These are phyloP conservation scores for Papilionanthe hybrid DNA, from an alignment of 116 monocot species.

Conservation along the genomic window DNA sequence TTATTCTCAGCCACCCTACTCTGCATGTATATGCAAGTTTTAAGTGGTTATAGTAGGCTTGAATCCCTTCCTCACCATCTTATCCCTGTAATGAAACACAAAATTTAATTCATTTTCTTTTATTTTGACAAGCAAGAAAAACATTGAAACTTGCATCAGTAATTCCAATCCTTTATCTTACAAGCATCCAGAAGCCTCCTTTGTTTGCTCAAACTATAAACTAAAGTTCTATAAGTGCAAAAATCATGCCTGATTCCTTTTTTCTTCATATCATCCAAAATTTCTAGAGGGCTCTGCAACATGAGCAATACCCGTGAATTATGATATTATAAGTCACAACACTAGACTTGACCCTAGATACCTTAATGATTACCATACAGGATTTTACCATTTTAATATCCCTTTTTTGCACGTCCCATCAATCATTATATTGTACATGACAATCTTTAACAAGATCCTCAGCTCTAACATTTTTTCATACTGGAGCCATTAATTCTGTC, in stretches of 20 bases:
- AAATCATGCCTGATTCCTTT: conserved; percentile 50
- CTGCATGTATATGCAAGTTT: conserved; percentile 53
- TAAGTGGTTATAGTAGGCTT: conserved; percentile 44
- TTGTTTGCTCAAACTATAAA: conserved; percentile 46
- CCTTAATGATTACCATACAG: conserved; percentile 61
- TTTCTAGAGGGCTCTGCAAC: conserved; percentile 33
- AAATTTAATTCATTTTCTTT: conserved; percentile 29
- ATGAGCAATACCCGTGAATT: conserved; percentile 50
- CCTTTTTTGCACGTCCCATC: conserved; percentile 65
- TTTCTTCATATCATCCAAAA: conserved; percentile 40
- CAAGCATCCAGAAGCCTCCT: conserved; percentile 69
- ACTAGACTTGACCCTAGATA: conserved; percentile 39
- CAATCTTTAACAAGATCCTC: conserved; percentile 40
- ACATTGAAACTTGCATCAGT: conserved; percentile 49
- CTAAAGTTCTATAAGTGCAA: conserved; percentile 59
- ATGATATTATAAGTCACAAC: conserved; percentile 71
- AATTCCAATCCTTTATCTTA: conserved; percentile 21
- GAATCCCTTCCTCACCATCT: conserved; percentile 54
- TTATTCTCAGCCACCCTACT: conserved; percentile 50
- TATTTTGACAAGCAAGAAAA: conserved; percentile 14
- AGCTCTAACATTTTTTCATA: conserved; percentile 75
- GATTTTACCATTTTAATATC: conserved; percentile 57
- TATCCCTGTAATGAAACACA: conserved; percentile 48
- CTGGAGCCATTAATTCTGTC: conserved; percentile 39
- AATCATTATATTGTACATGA: conserved; percentile 85